phyloP scores from a whole-genome alignment of 768 basidiomycete species.

The Hericium coralloides region DNA sequence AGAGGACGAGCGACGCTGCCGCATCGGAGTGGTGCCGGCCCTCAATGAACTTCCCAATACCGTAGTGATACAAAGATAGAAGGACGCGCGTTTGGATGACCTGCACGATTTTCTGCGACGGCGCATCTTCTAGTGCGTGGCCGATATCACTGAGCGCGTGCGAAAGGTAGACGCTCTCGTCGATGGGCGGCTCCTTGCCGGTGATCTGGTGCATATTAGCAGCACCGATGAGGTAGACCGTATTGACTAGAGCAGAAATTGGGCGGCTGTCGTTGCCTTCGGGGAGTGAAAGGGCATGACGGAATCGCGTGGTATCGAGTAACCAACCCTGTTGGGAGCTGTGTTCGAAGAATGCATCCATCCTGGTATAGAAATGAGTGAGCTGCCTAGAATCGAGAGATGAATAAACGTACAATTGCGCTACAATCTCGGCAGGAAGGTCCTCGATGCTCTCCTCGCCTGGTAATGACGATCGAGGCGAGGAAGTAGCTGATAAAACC shows the following conservation, averaged over 20 bases:
- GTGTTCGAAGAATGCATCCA: constrained; percentile 52
- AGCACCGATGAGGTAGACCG: constrained; percentile 28
- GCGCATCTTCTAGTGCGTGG: constrained; percentile 21
- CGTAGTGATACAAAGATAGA: constrained; percentile 22
- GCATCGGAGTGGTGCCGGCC: constrained; percentile 23
- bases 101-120: constrained; percentile 27
- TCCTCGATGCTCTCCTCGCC: constrained; percentile 3
- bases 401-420: constrained; percentile 7
- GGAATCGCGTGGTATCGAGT: constrained; percentile 42
- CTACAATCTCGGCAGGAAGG: constrained; percentile 2
- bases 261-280: constrained; percentile 19
- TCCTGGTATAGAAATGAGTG: constrained; percentile 23
- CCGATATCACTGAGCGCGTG: constrained; percentile 42
- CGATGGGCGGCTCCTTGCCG: constrained; percentile 14
- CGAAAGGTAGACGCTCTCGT: constrained; percentile 34
- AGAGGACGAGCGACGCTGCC: constrained; percentile 21
- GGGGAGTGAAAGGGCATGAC: constrained; percentile 20
- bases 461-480: not conserved
- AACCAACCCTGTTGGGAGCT: constrained; percentile 59
- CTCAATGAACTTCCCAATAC: constrained; percentile 20
- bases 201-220: constrained; percentile 15
- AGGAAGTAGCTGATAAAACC: not conserved
- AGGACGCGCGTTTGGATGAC: constrained; percentile 26
- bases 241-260: constrained; percentile 33
- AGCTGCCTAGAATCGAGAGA: not conserved